phyloP scores from a whole-genome alignment of 148 eudicot species.

The Vaccinium myrtillus region DNA sequence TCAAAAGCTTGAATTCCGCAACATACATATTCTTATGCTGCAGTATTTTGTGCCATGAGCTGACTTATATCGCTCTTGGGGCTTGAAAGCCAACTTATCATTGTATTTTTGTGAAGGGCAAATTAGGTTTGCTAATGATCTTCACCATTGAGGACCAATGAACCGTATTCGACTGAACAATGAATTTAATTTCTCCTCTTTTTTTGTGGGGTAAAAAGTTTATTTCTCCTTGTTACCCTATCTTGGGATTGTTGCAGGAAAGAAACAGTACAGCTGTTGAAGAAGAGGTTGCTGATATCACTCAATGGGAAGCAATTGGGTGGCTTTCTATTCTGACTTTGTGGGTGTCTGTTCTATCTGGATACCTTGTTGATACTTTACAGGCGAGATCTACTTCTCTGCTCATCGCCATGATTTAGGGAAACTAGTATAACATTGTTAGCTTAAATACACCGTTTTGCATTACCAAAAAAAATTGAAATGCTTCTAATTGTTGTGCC shows the following conservation, averaged over 20 bases:
- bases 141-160: not conserved
- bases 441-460: not conserved
- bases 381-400: conserved; percentile 42
- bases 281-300: conserved; percentile 77
- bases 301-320: conserved; percentile 66
- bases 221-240: not conserved
- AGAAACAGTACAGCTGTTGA: conserved; percentile 42
- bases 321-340: conserved; percentile 87
- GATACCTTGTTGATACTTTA: conserved; percentile 87
- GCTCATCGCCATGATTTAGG: not conserved
- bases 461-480: too few relatives aligned
- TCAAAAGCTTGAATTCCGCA: not conserved
- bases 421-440: not conserved
- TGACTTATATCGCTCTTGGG: not conserved
- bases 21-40: not conserved
- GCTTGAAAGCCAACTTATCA: not conserved
- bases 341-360: conserved; percentile 88
- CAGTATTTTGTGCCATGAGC: not conserved
- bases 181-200: not conserved
- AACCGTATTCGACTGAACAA: not conserved
- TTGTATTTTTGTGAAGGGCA: not conserved
- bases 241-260: conserved; percentile 38
- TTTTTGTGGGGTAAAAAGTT: not conserved
- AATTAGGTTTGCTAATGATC: not conserved
- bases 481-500: not conserved